A percentile compares a stretch with the other conserved stretches of the same genome.
phyloP scores from a whole-genome alignment of 2,329 filamentous ascomycete genomes.

The Monilinia vaccinii-corymbosi region DNA sequence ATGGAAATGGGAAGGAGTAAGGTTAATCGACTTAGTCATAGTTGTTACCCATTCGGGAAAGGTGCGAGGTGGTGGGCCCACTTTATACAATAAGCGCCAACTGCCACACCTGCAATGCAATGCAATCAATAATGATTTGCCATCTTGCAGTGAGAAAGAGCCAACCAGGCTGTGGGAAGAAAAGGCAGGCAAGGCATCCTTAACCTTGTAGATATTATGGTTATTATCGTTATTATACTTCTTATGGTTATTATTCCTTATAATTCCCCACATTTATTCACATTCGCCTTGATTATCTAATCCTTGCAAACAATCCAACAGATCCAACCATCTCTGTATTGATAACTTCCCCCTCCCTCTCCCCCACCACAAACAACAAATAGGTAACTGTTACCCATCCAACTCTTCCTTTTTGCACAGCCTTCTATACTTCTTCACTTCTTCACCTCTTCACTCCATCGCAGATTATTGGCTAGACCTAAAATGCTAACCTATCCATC shows the following conservation, averaged over 20 bases:
- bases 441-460: not conserved
- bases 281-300: too few relatives aligned
- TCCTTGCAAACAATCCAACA: too few relatives aligned
- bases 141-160: not conserved
- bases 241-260: too few relatives aligned
- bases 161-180: not conserved
- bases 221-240: too few relatives aligned
- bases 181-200: conserved; percentile 4
- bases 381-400: not conserved
- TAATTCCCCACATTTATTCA: too few relatives aligned
- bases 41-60: too few relatives aligned
- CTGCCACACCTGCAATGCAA: too few relatives aligned
- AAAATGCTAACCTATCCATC: not conserved
- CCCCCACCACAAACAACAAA: not conserved
- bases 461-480: not conserved
- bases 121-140: not conserved
- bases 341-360: not conserved
- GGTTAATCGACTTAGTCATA: not conserved
- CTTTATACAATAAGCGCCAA: too few relatives aligned
- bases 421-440: conserved; percentile 1
- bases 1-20: too few relatives aligned
- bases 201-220: too few relatives aligned
- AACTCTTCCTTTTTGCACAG: not conserved
- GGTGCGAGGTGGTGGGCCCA: not conserved
- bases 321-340: too few relatives aligned